Base-by-base conservation (phyloP, 1,284 basidiomycete species). In the Acaromyces ingoldii region DNA sequence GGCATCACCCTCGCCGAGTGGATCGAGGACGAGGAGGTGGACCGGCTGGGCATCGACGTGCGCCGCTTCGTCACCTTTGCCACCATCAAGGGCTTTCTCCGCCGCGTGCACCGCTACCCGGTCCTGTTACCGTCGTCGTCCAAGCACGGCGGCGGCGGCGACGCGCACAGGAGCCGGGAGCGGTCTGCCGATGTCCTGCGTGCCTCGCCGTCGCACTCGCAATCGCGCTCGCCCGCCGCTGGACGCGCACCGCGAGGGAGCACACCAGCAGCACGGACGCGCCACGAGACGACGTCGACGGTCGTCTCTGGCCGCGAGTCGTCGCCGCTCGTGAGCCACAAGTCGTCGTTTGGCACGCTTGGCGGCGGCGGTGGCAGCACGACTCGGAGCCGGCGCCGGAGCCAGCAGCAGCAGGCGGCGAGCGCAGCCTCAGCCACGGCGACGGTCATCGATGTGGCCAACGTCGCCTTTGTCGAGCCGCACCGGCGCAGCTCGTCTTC, bases 21-120 rank as follows among this genome's bases (percentile, higher is more conserved):
- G 93, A 88, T 91, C 79, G 85, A 90, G 62, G 80, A 81, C 37
- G 81, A 90, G 67, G 80, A 85, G 5, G 53, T 70, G 13, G 64
- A 70, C 33, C 40, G 19, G 5, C 77, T 86, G 17, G 88, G 87
- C 1, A 86, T 98, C 51, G 95, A 98, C 73, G 83, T 90, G 6
- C 83, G 93, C 4, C 83, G 95, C 13, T 95, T 99, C 75, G 86
- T 91, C n/a, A 91, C 88, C 59, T 99, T 98, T 70, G 95, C 93
- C 11, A 87, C 96, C n/a, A 95, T 99, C 78, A 98, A 99, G 78
- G 92, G 91, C 0, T 98, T 97, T 72, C 80, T 99, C 11, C 84
- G 89, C 6, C 81, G 95, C 33, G 86, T 97, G 0, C 90, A 96
- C 73, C 84, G 91, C 15, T 98, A 88, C 82, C 95, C 95, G 0